phyloP scores from a whole-genome alignment of 106 monocot genomes.

The Acorus calamus region DNA sequence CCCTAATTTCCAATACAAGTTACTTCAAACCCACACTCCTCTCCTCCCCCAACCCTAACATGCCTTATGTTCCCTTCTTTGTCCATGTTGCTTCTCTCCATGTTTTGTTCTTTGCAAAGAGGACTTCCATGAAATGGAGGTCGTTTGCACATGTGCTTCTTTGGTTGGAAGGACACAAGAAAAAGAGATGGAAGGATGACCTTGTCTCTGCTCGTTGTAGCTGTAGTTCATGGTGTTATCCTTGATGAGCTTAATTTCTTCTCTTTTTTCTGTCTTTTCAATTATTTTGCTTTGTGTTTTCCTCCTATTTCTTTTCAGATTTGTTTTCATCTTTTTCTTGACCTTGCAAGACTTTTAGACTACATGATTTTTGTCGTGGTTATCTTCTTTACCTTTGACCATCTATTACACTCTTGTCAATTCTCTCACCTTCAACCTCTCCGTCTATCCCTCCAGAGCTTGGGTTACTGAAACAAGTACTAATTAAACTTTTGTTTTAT shows the following conservation, averaged over 20 bases:
- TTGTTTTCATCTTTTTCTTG: constrained; percentile 27
- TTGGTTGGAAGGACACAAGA: background rate
- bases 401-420: background rate
- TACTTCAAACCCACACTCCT: background rate
- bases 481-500: no score
- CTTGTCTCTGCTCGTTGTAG: background rate
- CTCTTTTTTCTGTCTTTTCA: background rate
- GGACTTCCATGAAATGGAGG: background rate
- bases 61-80: constrained; percentile 5
- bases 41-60: background rate
- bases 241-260: constrained; percentile 22
- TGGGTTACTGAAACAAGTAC: background rate
- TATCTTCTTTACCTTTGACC: constrained; percentile 7
- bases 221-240: constrained; percentile 19
- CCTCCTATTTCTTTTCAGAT: background rate
- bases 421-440: constrained; percentile 3
- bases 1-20: background rate
- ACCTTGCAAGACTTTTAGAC: constrained; percentile 49
- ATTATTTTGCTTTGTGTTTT: background rate
- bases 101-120: background rate
- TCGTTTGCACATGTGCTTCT: no score
- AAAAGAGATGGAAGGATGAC: constrained; percentile 10
- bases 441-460: constrained; percentile 55
- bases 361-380: background rate
- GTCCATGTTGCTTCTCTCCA: background rate